Conservation (phyloP, 2,329 filamentous ascomycete genomes). For the Mycosphaerella arachidis region DNA sequence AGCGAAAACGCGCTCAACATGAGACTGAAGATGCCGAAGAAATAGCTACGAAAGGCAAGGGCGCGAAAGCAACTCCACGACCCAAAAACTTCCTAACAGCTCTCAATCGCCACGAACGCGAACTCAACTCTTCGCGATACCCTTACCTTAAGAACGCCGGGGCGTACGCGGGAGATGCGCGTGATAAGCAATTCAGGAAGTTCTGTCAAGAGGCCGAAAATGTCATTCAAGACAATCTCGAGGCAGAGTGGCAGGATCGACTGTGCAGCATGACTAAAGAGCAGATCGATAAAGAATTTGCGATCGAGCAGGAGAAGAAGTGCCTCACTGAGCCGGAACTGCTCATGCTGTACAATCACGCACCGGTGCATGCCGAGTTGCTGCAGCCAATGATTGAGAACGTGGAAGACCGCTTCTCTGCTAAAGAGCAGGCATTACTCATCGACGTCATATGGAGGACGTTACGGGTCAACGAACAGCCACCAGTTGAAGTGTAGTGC, state of each 20-base stretch:
- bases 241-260: slow-evolving; percentile 24
- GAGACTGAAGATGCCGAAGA: slow-evolving; percentile 29
- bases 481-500: neutral
- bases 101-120: slow-evolving; percentile 30
- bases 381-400: slow-evolving; percentile 36
- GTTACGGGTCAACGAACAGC: slow-evolving; percentile 1
- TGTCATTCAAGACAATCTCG: slow-evolving; percentile 24
- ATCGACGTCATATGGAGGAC: slow-evolving; percentile 23
- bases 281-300: slow-evolving; percentile 26
- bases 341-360: slow-evolving; percentile 33
- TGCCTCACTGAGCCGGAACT: slow-evolving; percentile 33
- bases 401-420: slow-evolving; percentile 30
- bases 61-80: slow-evolving; percentile 19
- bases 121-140: slow-evolving; percentile 27
- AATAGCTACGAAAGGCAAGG: slow-evolving; percentile 10
- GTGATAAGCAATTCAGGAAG: slow-evolving; percentile 20
- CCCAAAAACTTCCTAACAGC: slow-evolving; percentile 31
- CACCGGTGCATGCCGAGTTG: slow-evolving; percentile 30
- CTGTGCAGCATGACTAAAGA: slow-evolving; percentile 23
- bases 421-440: slow-evolving; percentile 31
- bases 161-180: slow-evolving; percentile 25
- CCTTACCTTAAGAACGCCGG: slow-evolving; percentile 28
- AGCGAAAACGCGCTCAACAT: slow-evolving; percentile 30
- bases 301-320: slow-evolving; percentile 30
- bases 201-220: slow-evolving; percentile 24